Conservation (phyloP, 495 filamentous ascomycete species). For the Aspergillus sclerotiicarbonarius region DNA sequence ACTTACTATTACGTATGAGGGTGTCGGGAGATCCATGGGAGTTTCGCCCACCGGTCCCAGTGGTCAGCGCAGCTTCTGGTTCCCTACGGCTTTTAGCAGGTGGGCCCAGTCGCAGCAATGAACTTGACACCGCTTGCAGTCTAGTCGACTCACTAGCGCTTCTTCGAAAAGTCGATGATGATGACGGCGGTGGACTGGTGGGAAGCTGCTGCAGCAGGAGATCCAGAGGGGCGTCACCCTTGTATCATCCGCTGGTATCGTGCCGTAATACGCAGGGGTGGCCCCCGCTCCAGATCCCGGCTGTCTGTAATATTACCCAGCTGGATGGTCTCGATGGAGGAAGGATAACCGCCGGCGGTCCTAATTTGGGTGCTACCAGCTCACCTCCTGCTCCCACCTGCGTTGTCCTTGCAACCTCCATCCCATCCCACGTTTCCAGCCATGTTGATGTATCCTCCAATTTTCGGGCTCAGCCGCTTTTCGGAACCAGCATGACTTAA, state of each 20-base stretch:
- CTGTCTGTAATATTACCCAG: background rate
- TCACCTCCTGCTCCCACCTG: background rate
- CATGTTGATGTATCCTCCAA: background rate
- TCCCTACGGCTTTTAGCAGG: slow-evolving; percentile 9
- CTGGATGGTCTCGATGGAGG: background rate
- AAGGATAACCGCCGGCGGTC: too few species aligned
- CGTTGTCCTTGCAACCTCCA: slow-evolving; percentile 14
- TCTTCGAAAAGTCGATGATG: slow-evolving; percentile 16
- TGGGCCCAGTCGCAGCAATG: slow-evolving; percentile 13
- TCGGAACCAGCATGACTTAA: background rate
- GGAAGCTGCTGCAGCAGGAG: slow-evolving; percentile 6
- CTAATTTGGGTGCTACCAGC: too few species aligned
- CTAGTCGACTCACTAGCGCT: slow-evolving; percentile 9
- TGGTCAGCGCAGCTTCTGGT: background rate
- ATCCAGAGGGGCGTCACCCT: slow-evolving; percentile 9
- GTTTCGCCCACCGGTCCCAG: slow-evolving; percentile 5
- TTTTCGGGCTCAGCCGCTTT: background rate
- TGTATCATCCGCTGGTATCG: background rate
- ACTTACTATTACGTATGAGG: slow-evolving; percentile 12
- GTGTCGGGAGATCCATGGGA: slow-evolving; percentile 9
- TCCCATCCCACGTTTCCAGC: background rate
- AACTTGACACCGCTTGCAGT: slow-evolving; percentile 19
- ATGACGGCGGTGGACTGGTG: slow-evolving; percentile 5
- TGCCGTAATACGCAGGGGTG: background rate
- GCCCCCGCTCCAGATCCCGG: background rate